Evolutionary conservation across 805 yeast species (phyloP).

Genomic region (Middelhovenomyces tepae): DNA sequence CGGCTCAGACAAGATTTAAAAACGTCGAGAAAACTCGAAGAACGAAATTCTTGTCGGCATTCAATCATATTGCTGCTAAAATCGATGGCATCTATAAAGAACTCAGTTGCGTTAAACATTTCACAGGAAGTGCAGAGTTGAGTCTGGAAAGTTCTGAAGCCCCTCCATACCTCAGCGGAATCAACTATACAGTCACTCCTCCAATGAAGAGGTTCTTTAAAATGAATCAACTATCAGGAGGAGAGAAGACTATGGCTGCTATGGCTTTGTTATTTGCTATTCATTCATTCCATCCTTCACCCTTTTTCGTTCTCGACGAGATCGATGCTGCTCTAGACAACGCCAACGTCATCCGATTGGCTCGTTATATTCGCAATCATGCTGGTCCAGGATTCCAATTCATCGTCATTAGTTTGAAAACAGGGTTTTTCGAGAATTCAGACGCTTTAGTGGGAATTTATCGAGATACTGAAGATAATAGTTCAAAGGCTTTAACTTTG

Average conservation of each 20-base stretch:
- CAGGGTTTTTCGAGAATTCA: conserved; percentile 75
- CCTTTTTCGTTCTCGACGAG: conserved; percentile 92
- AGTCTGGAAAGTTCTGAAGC: conserved; percentile 73
- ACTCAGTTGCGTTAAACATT: conserved; percentile 59
- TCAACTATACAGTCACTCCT: conserved; percentile 90
- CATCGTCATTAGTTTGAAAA: conserved; percentile 86
- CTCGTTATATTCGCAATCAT: conserved; percentile 70
- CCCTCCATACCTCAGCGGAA: conserved; percentile 77
- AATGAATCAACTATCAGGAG: conserved; percentile 90
- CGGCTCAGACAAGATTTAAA: conserved; percentile 46
- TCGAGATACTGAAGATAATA: conserved; percentile 21
- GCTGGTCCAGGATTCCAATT: conserved; percentile 78
- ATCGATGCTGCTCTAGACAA: conserved; percentile 97
- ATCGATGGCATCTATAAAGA: conserved; percentile 80
- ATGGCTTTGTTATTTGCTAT: conserved; percentile 84
- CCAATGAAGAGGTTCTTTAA: conserved; percentile 90
- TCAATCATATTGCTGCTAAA: conserved; percentile 60
- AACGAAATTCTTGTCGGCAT: conserved; percentile 59
- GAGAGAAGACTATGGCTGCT: conserved; percentile 96
- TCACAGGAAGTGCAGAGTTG: conserved; percentile 87
- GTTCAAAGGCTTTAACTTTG: conserved; percentile 18
- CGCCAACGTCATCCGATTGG: conserved; percentile 76
- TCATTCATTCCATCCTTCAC: conserved; percentile 86
- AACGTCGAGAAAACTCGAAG: conserved; percentile 52
- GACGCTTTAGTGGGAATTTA: conserved; percentile 91